phyloP scores from a whole-genome alignment of 805 yeast species.

The Saccharomyces jurei region DNA sequence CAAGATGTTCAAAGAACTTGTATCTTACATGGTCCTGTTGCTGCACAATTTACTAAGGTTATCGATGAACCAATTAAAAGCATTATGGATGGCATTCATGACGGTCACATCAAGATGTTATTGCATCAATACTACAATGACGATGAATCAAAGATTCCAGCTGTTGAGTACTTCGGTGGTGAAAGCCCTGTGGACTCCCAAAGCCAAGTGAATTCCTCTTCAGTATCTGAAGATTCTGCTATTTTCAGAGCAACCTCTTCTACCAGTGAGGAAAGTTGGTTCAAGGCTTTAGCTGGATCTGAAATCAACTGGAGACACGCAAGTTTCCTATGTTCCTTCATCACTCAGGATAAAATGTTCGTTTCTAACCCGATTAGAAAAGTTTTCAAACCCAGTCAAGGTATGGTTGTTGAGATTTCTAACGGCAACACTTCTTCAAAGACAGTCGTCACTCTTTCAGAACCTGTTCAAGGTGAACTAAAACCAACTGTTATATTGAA shows the following conservation, averaged over 20 bases:
- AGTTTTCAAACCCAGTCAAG: constrained; percentile 66
- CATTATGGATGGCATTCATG: constrained; percentile 79
- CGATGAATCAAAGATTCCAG: constrained; percentile 69
- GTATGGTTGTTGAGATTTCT: constrained; percentile 54
- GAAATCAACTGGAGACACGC: constrained; percentile 86
- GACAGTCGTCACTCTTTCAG: constrained; percentile 57
- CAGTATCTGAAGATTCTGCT: constrained; percentile 25
- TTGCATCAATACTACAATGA: constrained; percentile 62
- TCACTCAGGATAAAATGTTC: constrained; percentile 80
- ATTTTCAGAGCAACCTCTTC: constrained; percentile 34
- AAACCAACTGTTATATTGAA: constrained; percentile 60
- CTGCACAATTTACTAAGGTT: constrained; percentile 81
- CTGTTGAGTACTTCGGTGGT: constrained; percentile 83
- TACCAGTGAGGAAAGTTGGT: constrained; percentile 52
- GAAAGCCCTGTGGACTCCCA: constrained; percentile 39
- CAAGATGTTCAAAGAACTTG: constrained; percentile 98
- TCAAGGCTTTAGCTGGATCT: constrained; percentile 71
- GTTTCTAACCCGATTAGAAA: constrained; percentile 71
- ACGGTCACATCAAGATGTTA: constrained; percentile 74
- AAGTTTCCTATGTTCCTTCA: constrained; percentile 64
- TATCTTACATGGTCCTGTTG: constrained; percentile 97
- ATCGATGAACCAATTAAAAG: constrained; percentile 91
- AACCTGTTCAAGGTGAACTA: constrained; percentile 62
- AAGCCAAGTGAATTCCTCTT: background rate
- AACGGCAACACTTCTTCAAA: constrained; percentile 43